A percentile compares a stretch with the other conserved stretches of the same genome.
Evolutionary conservation across 495 filamentous ascomycete species (phyloP).

Genomic region (Xylaria grammica): DNA sequence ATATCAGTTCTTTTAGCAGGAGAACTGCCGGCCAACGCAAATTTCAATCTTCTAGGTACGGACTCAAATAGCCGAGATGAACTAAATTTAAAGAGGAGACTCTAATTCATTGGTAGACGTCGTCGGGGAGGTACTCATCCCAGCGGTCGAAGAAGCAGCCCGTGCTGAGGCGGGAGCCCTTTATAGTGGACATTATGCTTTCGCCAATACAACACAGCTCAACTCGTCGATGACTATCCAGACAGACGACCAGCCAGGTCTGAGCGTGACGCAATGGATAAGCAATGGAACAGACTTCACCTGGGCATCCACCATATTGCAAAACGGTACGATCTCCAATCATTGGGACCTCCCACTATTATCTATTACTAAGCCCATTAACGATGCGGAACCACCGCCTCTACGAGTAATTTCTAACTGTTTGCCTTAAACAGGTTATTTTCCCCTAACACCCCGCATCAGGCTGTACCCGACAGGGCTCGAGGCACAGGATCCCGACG

Average conservation of each 20-base stretch:
- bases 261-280: constrained; percentile 54
- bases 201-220: constrained; percentile 28
- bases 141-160: constrained; percentile 43
- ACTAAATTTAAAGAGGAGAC: background rate
- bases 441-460: constrained; percentile 38
- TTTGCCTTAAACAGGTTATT: constrained; percentile 14
- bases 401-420: background rate
- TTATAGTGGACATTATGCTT: constrained; percentile 49
- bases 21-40: constrained; percentile 37
- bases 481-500: constrained; percentile 32
- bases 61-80: background rate
- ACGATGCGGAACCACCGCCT: background rate
- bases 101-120: constrained; percentile 30
- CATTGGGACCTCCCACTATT: background rate
- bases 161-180: constrained; percentile 43
- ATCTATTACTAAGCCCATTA: background rate
- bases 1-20: constrained; percentile 59
- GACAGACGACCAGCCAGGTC: constrained; percentile 47
- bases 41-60: constrained; percentile 41
- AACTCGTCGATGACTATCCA: constrained; percentile 52
- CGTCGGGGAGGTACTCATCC: constrained; percentile 41
- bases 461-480: constrained; percentile 52
- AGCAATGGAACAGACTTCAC: constrained; percentile 57
- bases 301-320: constrained; percentile 35
- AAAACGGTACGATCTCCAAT: constrained; percentile 25